Percentiles rank a stretch among this genome's conserved stretches.
These are phyloP conservation scores for Xylariaceae sp. DNA, from an alignment of 2,329 filamentous ascomycete genomes.

Conservation along the genomic window DNA sequence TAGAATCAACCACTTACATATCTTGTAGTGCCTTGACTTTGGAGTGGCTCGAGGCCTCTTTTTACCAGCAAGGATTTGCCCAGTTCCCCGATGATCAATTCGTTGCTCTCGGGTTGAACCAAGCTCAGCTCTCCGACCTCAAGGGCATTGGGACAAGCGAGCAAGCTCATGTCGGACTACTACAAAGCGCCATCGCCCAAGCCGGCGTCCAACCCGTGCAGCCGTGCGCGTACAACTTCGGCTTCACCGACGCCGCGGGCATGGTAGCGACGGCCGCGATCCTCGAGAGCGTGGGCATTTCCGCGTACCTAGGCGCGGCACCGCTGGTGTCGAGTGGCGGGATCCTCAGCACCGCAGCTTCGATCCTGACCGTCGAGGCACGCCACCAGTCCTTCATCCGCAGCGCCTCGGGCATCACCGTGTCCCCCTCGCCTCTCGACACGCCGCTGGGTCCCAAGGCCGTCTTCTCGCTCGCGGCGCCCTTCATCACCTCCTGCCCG, in stretches of 20 bases:
- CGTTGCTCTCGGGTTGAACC: constrained; percentile 63
- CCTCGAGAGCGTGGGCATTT: constrained; percentile 76
- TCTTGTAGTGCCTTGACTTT: constrained; percentile 68
- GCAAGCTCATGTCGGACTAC: constrained; percentile 64
- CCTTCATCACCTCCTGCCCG: constrained; percentile 76
- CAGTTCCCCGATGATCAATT: constrained; percentile 72
- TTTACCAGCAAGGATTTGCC: constrained; percentile 74
- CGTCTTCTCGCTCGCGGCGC: constrained; percentile 76
- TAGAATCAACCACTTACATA: constrained; percentile 25
- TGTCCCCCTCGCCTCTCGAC: constrained; percentile 74
- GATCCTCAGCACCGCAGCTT: constrained; percentile 70
- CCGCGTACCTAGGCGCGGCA: constrained; percentile 76
- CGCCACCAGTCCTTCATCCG: constrained; percentile 78
- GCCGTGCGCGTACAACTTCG: constrained; percentile 76
- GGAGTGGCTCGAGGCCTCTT: constrained; percentile 76
- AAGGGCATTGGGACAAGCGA: constrained; percentile 69
- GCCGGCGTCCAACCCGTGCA: constrained; percentile 70
- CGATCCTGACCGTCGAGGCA: constrained; percentile 76
- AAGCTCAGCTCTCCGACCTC: constrained; percentile 64
- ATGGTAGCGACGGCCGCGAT: constrained; percentile 75
- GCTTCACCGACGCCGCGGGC: constrained; percentile 66
- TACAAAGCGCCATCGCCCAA: constrained; percentile 66
- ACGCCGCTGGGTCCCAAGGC: constrained; percentile 70
- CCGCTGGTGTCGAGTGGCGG: constrained; percentile 65
- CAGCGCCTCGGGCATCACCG: constrained; percentile 60